Base-by-base conservation (phyloP, 345 rosid genomes). In the Eucalyptus curtisii region DNA sequence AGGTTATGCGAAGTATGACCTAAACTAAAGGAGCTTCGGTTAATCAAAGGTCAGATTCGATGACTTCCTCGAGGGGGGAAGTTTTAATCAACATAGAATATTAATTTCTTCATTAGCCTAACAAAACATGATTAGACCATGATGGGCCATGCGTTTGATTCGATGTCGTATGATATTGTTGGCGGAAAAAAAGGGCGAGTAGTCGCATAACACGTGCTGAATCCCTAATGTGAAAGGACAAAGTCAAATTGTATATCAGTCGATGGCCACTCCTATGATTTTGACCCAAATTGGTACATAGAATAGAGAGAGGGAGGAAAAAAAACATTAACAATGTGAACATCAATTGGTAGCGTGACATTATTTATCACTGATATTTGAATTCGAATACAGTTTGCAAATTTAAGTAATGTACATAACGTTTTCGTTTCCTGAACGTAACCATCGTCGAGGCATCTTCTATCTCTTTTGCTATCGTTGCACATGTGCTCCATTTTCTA, bases 371-470 rank as follows among this genome's bases (percentile, higher is more conserved):
- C 31, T 30, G 0, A 3, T 27, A 59, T 59, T 27, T 59, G 68
- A 27, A 12, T 27, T 59, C 8, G 1, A 59, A 59, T 13, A 27
- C 1, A 59, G 16, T 59, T 1, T 27, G 6, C 33, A 27, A 59
- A 59, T 27, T 27, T 27, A 13, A 59, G 14, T 11, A 59, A 59
- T 30, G 31, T 27, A 27, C 16, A 27, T 27, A 30, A 12, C 4
- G 4, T 27, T 59, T 27, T 59, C 16, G 1, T 59, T 59, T 27
- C 3, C 16, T 12, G 0, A 13, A 12, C 2, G 14, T 27, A 27
- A 30, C 16, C 33, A 27, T 27, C 1, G 1, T 59, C 16, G 1
- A 6, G 33, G 8, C 5, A 12, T 27, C 16, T 27, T 11, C 4
- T 3, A 2, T 59, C 7, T 59, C 66, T 11, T 11, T 59, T 1